Conservation (phyloP, 345 rosid genomes). For the Populus davidiana region DNA sequence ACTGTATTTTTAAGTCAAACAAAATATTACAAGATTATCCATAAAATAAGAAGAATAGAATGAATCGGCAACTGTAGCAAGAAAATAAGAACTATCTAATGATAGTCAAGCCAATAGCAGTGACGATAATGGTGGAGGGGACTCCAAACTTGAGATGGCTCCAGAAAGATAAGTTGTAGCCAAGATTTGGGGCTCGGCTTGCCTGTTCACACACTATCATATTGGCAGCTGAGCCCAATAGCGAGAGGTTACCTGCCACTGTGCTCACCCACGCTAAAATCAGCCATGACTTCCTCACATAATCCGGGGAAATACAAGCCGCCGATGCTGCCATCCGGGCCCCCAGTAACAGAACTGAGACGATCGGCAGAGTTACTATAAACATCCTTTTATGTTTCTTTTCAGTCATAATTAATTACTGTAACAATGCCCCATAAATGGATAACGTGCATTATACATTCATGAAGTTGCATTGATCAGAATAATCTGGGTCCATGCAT, state of each 20-base stretch:
- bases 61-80: background rate
- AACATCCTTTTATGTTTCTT: background rate
- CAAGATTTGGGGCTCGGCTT: conserved; percentile 40
- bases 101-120: conserved; percentile 59
- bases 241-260: conserved; percentile 72
- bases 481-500: background rate
- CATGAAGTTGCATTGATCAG: background rate
- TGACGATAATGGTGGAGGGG: conserved; percentile 72
- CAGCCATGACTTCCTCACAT: conserved; percentile 88
- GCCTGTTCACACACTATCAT: conserved; percentile 91
- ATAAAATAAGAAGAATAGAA: too few species aligned
- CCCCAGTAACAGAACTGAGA: conserved; percentile 69
- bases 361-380: background rate
- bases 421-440: background rate
- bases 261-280: conserved; percentile 86
- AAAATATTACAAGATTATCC: too few species aligned
- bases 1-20: too few species aligned
- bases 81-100: conserved; percentile 24
- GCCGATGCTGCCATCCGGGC: conserved; percentile 70
- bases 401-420: background rate
- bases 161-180: conserved; percentile 67
- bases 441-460: background rate
- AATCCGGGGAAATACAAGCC: conserved; percentile 40
- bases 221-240: conserved; percentile 84
- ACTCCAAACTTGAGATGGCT: conserved; percentile 71